phyloP scores from a whole-genome alignment of 2,329 filamentous ascomycete species.

The Pseudogymnoascus sp. region DNA sequence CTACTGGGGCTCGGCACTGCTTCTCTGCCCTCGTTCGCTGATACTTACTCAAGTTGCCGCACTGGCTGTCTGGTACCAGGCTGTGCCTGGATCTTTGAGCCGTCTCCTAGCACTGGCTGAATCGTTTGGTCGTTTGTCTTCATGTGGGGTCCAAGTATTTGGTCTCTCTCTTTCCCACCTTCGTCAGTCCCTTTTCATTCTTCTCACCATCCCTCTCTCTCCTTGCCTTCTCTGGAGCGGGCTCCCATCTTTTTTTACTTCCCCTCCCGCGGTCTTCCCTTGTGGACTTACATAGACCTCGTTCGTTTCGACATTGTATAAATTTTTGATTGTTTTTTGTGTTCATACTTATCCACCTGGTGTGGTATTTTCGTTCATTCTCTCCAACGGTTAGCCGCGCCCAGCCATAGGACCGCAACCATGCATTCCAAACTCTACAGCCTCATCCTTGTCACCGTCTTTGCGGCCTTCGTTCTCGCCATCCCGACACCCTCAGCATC shows the following conservation, averaged over 20 bases:
- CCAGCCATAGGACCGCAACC: not conserved
- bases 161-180: not conserved
- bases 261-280: not conserved
- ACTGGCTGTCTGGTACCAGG: not conserved
- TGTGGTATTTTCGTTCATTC: not conserved
- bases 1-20: not conserved
- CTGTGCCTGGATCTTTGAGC: not conserved
- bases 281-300: not conserved
- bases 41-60: not conserved
- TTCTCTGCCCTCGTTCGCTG: not conserved
- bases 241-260: not conserved
- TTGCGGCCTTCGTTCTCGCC: not conserved
- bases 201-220: not conserved
- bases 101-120: not conserved
- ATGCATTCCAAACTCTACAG: not conserved
- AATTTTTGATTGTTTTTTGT: slow-evolving; percentile 3
- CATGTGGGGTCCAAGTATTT: slow-evolving; percentile 3
- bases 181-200: not conserved
- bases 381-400: not conserved
- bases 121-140: not conserved
- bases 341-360: not conserved
- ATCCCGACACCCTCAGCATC: slow-evolving; percentile 2
- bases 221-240: slow-evolving; percentile 2
- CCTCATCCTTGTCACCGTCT: slow-evolving; percentile 1
- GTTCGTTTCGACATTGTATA: slow-evolving; percentile 4